Evolutionary conservation across 2,329 filamentous ascomycete species (phyloP).

Genomic region (Claviceps lovelessii): DNA sequence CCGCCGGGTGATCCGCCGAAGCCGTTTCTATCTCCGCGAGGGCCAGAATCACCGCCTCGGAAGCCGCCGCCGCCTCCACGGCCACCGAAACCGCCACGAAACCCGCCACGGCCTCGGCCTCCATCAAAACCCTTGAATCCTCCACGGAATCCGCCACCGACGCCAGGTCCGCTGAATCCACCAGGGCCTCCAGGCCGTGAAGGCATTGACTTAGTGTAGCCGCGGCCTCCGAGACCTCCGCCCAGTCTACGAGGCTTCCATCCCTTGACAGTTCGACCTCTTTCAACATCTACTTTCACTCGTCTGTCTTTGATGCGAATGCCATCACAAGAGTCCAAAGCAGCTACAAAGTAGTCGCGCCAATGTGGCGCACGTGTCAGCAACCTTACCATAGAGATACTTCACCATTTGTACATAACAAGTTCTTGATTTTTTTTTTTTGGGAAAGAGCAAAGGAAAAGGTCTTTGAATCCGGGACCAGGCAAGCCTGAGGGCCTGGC

Average conservation of each 20-base stretch:
- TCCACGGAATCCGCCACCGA: conserved; percentile 28
- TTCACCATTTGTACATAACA: neutral
- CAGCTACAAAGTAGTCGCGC: conserved; percentile 56
- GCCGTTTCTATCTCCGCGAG: conserved; percentile 28
- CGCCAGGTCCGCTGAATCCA: conserved; percentile 41
- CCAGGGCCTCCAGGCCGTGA: conserved; percentile 55
- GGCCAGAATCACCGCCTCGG: conserved; percentile 26
- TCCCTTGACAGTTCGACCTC: conserved; percentile 81
- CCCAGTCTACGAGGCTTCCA: conserved; percentile 89
- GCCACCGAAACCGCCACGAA: conserved; percentile 29
- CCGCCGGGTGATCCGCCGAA: conserved; percentile 28
- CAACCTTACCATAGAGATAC: conserved; percentile 41
- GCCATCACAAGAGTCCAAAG: conserved; percentile 72
- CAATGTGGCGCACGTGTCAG: conserved; percentile 48
- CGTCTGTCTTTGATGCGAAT: conserved; percentile 84
- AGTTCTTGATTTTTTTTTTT: neutral
- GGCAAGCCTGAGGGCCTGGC: conserved; percentile 43
- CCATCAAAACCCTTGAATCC: conserved; percentile 33
- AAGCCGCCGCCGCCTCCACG: conserved; percentile 43
- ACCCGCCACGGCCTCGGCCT: conserved; percentile 27
- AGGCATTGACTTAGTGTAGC: conserved; percentile 73
- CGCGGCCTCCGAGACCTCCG: conserved; percentile 79
- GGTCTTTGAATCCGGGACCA: conserved; percentile 22
- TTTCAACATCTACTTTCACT: conserved; percentile 90
- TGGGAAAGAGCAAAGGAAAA: conserved; percentile 9